phyloP scores from a whole-genome alignment of 2,329 filamentous ascomycete species.

The Penicillium sp. region DNA sequence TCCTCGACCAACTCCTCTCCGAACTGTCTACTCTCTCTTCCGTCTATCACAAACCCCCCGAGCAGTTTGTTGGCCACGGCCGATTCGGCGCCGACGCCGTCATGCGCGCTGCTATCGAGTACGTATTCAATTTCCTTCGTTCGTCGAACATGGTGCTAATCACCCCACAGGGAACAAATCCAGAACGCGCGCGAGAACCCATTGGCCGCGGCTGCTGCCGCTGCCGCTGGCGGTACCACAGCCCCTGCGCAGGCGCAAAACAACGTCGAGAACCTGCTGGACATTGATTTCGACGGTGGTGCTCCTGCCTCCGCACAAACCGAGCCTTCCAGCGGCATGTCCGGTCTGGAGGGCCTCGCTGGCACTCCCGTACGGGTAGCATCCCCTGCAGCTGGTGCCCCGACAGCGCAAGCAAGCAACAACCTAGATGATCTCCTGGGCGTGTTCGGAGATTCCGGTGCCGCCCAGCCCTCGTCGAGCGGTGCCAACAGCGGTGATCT shows the following conservation, averaged over 20 bases:
- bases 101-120: constrained; percentile 90
- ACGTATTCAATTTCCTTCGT: constrained; percentile 29
- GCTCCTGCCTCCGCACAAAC: constrained; percentile 83
- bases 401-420: constrained; percentile 42
- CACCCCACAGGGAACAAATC: constrained; percentile 66
- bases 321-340: constrained; percentile 61
- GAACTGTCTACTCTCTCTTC: constrained; percentile 94
- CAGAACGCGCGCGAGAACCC: constrained; percentile 92
- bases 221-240: constrained; percentile 58
- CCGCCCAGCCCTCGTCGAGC: constrained; percentile 33
- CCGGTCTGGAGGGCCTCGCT: constrained; percentile 59
- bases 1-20: constrained; percentile 84
- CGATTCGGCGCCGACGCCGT: constrained; percentile 92
- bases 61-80: constrained; percentile 96
- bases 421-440: constrained; percentile 82
- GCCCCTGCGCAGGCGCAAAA: constrained; percentile 57
- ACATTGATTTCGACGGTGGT: constrained; percentile 93
- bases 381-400: constrained; percentile 44
- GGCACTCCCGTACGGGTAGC: constrained; percentile 55
- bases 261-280: constrained; percentile 91
- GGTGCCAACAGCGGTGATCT: constrained; percentile 54
- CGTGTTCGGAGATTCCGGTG: constrained; percentile 58
- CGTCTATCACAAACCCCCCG: constrained; percentile 96
- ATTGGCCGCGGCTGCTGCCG: constrained; percentile 75
- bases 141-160: constrained; percentile 19